Evolutionary conservation across 768 basidiomycete species (phyloP), one percentile per base, ranked within the genome.

Genomic region (Tulasnella sp.): DNA sequence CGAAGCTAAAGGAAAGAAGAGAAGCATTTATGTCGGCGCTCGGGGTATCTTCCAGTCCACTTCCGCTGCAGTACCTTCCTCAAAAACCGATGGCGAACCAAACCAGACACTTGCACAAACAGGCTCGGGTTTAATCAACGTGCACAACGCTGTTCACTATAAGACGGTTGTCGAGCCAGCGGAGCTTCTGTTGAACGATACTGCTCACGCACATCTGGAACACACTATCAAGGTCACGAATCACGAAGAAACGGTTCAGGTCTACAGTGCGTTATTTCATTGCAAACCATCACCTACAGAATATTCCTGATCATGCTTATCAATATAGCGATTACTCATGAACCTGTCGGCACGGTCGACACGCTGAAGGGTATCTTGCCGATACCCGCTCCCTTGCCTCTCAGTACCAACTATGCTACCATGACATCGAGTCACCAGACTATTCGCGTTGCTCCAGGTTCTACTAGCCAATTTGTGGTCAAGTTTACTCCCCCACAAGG

Each of bases 301-400:
- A n/a, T n/a, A n/a, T n/a, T n/a, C n/a, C n/a, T n/a, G n/a, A n/a
- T n/a, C n/a, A n/a, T n/a, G n/a, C n/a, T n/a, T n/a, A n/a, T n/a
- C n/a, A n/a, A n/a, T n/a, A n/a, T n/a, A n/a, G n/a, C 62, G 19
- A 54, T 81, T 15, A 65, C 58, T 7, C 77, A 80, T 57, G 62
- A 74, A 1, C 72, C 77, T 16, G 77, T 77, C 29, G 75, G 73
- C 3, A 77, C 77, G 5, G 73, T 73, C 7, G 51, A 71, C 28
- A 73, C 75, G 1, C 42, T 22, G 71, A 68, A 64, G 8, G 65
- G 67, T 0, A 67, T 67, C 40, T 70, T 70, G 61, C 62, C 71
- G 1, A 63, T 65, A 3, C 58, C 65, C 37, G 73, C 74, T 6
- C 77, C 79, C 2, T 71, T 78, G 0, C 75, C 75, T 8, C 64